Evolutionary conservation across 202 grass and related monocot species (phyloP).

Genomic region (Saccharum hybrid): DNA sequence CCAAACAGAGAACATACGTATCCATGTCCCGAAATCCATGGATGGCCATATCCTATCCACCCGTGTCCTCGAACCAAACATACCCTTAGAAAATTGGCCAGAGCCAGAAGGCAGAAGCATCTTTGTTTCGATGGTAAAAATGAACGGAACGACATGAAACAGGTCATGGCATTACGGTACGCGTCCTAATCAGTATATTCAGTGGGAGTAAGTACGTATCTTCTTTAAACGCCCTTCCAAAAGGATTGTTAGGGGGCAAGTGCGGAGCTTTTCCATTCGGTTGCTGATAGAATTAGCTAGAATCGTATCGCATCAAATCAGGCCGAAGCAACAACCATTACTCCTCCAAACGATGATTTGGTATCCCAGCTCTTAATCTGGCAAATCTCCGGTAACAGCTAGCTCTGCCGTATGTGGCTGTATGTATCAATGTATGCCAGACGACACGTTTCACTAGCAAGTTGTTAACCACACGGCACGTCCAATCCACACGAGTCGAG

Average conservation of each 20-base stretch:
- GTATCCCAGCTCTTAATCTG: not conserved
- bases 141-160: not conserved
- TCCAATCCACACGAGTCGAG: not conserved
- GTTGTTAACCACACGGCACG: not conserved
- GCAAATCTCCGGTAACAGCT: not conserved
- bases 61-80: no score
- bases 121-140: no score
- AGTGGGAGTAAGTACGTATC: not conserved
- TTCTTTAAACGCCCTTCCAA: not conserved
- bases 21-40: no score
- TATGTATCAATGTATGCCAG: no score
- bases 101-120: no score
- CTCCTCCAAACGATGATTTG: not conserved
- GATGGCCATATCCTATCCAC: no score
- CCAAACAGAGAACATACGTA: no score
- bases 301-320: constrained; percentile 33
- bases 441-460: not conserved
- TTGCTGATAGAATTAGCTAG: not conserved
- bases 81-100: no score
- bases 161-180: not conserved
- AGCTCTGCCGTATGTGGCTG: not conserved
- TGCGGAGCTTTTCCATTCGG: not conserved
- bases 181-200: not conserved
- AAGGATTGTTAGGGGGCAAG: not conserved
- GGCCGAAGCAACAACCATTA: not conserved